Percentiles rank a stretch among this genome's conserved stretches.
phyloP scores from a whole-genome alignment of 2,329 filamentous ascomycete genomes.

The Apiospora koreana region DNA sequence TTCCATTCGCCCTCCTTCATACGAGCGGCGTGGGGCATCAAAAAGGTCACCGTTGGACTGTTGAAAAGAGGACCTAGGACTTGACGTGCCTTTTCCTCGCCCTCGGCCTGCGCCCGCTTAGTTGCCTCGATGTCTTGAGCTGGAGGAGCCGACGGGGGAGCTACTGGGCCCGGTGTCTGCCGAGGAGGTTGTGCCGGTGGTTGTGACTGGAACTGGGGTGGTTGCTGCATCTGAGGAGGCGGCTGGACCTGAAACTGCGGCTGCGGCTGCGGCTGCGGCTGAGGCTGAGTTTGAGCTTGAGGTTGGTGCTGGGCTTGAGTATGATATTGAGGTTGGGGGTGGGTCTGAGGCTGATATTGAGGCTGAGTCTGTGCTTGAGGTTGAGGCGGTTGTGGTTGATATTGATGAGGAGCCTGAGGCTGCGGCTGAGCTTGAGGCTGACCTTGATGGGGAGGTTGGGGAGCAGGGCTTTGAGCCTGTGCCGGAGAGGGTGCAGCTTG shows the following conservation, averaged over 20 bases:
- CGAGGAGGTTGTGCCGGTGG: slow-evolving; percentile 26
- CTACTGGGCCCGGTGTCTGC: slow-evolving; percentile 13
- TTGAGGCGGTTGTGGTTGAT: not conserved
- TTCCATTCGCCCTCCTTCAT: slow-evolving; percentile 74
- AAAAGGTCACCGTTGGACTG: slow-evolving; percentile 67
- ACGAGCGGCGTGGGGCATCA: slow-evolving; percentile 67
- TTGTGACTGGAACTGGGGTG: slow-evolving; percentile 22
- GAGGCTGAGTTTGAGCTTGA: not conserved
- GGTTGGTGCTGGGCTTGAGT: not conserved
- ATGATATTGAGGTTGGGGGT: not conserved
- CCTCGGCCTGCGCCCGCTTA: slow-evolving; percentile 48
- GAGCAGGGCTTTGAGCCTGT: not conserved
- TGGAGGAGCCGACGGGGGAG: not conserved
- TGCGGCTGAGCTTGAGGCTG: slow-evolving; percentile 13
- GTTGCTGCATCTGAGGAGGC: slow-evolving; percentile 17
- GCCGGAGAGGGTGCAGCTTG: slow-evolving; percentile 24
- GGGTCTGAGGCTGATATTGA: not conserved
- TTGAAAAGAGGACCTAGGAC: slow-evolving; percentile 64
- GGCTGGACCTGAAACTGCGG: slow-evolving; percentile 33
- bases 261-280: slow-evolving; percentile 17
- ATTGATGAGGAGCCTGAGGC: slow-evolving; percentile 18
- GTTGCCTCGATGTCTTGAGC: slow-evolving; percentile 34
- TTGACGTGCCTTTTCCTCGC: slow-evolving; percentile 59
- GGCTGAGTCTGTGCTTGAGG: not conserved
- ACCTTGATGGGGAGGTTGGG: not conserved